phyloP scores from a whole-genome alignment of 345 rosid species.

The Eucalyptus globulus region DNA sequence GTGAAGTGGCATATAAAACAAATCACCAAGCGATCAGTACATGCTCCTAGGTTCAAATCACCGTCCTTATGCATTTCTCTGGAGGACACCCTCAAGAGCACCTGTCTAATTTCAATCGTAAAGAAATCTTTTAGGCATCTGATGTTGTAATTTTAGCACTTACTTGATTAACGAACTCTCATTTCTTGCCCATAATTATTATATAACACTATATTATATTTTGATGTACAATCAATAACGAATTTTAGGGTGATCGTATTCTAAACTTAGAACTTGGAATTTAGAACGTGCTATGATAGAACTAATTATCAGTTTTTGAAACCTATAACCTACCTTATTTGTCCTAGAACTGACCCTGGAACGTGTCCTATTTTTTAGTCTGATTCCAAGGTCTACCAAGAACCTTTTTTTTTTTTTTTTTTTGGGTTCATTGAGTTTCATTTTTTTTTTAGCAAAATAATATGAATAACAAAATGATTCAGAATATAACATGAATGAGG shows the following conservation, averaged over 20 bases:
- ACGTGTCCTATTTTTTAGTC: accelerated
- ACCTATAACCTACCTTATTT: too few relatives aligned
- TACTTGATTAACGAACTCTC: neutral
- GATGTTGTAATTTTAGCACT: neutral
- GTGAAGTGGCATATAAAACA: neutral
- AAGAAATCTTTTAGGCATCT: neutral
- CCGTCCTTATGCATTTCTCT: neutral
- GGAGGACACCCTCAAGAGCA: neutral
- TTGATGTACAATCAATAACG: neutral
- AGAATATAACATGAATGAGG: too few relatives aligned
- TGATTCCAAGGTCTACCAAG: too few relatives aligned
- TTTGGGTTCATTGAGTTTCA: too few relatives aligned
- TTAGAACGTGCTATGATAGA: accelerated
- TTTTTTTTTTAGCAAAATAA: too few relatives aligned
- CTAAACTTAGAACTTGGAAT: too few relatives aligned
- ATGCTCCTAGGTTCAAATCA: neutral
- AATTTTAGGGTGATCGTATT: neutral
- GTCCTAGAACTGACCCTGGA: accelerated
- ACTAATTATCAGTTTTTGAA: too few relatives aligned
- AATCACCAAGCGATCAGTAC: neutral
- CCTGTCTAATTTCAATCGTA: neutral
- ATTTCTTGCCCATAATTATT: neutral
- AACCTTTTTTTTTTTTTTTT: too few relatives aligned
- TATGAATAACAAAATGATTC: too few relatives aligned
- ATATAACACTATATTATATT: neutral